Percentiles rank a stretch among this genome's conserved stretches.
These are phyloP conservation scores for Micromonas pusilla DNA, from an alignment of 139 green algal genomes.

Conservation along the genomic window DNA sequence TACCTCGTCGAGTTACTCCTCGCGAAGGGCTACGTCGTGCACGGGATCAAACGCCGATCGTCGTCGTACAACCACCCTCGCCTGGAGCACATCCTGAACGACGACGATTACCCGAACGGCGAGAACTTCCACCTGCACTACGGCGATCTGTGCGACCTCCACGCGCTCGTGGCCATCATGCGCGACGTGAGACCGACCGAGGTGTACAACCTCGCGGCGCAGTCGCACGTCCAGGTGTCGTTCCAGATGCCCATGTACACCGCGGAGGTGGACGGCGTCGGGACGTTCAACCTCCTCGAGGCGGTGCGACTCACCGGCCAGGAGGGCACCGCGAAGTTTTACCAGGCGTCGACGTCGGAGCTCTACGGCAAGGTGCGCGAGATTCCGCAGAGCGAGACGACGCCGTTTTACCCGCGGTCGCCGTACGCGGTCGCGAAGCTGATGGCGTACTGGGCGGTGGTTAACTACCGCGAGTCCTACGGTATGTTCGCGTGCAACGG, in stretches of 20 bases:
- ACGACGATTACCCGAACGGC: constrained; percentile 23
- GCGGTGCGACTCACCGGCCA: constrained; percentile 47
- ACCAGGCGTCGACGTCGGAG: constrained; percentile 71
- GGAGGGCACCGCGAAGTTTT: constrained; percentile 48
- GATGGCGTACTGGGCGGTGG: constrained; percentile 60
- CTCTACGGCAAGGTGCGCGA: constrained; percentile 66
- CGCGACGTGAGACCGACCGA: constrained; percentile 37
- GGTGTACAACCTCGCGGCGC: constrained; percentile 74
- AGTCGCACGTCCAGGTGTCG: constrained; percentile 63
- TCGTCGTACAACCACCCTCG: constrained; percentile 55
- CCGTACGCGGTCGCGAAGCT: constrained; percentile 73
- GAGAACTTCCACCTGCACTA: constrained; percentile 53
- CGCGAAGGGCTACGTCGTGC: constrained; percentile 55
- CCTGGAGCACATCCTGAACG: constrained; percentile 51
- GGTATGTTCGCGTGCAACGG: constrained; percentile 68
- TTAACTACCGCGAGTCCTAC: constrained; percentile 71
- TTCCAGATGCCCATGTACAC: constrained; percentile 68
- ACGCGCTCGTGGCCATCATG: constrained; percentile 6
- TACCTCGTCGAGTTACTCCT: constrained; percentile 70
- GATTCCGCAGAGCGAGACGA: constrained; percentile 60
- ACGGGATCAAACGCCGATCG: constrained; percentile 55
- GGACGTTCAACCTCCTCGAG: constrained; percentile 58
- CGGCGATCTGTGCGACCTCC: constrained; percentile 53
- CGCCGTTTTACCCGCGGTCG: constrained; percentile 64
- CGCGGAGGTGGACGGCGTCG: constrained; percentile 47